These are phyloP conservation scores for Nemania bipapillata DNA, from an alignment of 2,329 filamentous ascomycete species.

Conservation along the genomic window DNA sequence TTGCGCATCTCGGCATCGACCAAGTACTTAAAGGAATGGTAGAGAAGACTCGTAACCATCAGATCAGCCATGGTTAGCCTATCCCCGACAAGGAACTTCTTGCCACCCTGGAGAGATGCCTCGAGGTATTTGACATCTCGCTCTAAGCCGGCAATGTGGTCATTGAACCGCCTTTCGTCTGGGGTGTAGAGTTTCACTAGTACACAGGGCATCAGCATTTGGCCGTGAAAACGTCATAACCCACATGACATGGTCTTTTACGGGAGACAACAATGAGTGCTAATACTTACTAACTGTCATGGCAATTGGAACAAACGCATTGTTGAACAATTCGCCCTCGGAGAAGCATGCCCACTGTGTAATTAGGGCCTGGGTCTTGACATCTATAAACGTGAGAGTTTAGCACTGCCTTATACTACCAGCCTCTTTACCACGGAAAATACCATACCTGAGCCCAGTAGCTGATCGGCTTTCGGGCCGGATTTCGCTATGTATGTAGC, in stretches of 20 bases:
- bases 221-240: too few relatives aligned
- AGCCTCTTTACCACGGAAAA: background rate
- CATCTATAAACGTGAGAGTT: constrained; percentile 41
- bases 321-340: constrained; percentile 50
- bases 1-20: constrained; percentile 53
- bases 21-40: constrained; percentile 45
- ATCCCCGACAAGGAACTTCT: constrained; percentile 55
- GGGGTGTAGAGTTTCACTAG: constrained; percentile 45
- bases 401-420: background rate
- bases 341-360: constrained; percentile 60
- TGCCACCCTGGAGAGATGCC: constrained; percentile 48
- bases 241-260: background rate
- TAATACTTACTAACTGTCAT: constrained; percentile 32
- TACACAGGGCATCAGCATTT: background rate
- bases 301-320: constrained; percentile 11
- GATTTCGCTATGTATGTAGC: constrained; percentile 58
- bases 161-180: constrained; percentile 46
- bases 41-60: constrained; percentile 49
- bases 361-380: constrained; percentile 56
- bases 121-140: constrained; percentile 51
- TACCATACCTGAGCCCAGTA: constrained; percentile 53
- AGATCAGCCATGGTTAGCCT: constrained; percentile 54
- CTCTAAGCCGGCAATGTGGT: constrained; percentile 38
- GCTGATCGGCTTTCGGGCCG: constrained; percentile 58
- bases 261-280: too few relatives aligned